Evolutionary conservation across 2,329 filamentous ascomycete species (phyloP), one percentile per base, ranked within the genome.

Genomic region (Zasmidium cellare): DNA sequence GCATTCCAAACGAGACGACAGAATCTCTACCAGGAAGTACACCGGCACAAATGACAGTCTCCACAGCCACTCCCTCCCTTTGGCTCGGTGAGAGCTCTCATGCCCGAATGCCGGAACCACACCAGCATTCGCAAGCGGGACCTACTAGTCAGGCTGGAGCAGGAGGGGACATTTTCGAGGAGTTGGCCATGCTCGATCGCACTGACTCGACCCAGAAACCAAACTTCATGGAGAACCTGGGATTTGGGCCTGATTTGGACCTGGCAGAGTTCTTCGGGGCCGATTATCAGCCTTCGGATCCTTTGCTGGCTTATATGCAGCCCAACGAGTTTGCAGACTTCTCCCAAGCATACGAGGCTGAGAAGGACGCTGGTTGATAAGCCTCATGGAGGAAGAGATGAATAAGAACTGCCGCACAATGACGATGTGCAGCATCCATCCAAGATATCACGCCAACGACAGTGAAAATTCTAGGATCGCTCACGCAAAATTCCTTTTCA

Each of bases 161-260:
- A 7, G 63, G 61, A 31, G 53, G 51, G 3, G 80, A 79, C 16
- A 76, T 84, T 53, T 84, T 85, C 59, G 83, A 85, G 52, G 82
- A 85, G 62, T 70, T 86, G 38, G 82, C 82, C 2, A 81, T 82
- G 9, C 72, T 85, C 28, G 83, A 85, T 64, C 81, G 78, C 2
- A 77, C 77, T 20, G 79, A 83, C 53, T 72, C 83, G 46, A 81
- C 83, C 23, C 77, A 80, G 12, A 84, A 87, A 61, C 78, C 83
- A 1, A 83, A 86, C 61, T 87, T 88, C 65, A 86, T 88, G 84
- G 80, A 84, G 46, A 88, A 88, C 64, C 75, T 88, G 19, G 86
- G 86, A 0, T 87, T 87, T 68, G 84, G 81, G 1, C 85, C 85
- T 0, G 85, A 85, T 23, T 81, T 82, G 31, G 84, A 85, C 57